Evolutionary conservation across 202 grass and related monocot genomes (phyloP).

Genomic region (Panicum hallii): DNA sequence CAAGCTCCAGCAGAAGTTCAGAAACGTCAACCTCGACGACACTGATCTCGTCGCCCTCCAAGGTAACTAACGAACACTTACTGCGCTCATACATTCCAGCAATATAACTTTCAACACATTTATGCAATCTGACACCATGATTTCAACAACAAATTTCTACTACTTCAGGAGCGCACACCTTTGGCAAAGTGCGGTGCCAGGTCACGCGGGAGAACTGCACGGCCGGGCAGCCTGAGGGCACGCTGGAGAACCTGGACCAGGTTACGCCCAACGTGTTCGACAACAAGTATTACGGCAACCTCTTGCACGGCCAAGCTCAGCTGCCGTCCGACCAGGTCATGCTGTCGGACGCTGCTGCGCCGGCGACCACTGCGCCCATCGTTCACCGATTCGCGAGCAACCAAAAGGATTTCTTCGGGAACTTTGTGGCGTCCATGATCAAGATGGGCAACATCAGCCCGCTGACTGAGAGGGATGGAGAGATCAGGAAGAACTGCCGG

Average conservation of each 20-base stretch:
- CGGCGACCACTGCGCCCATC: not conserved
- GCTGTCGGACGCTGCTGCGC: not conserved
- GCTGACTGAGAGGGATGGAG: not conserved
- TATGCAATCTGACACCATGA: not conserved
- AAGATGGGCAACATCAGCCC: conserved; percentile 45
- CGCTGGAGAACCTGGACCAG: conserved; percentile 26
- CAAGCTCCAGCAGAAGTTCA: conserved; percentile 42
- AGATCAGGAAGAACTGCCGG: conserved; percentile 34
- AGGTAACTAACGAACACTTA: conserved; percentile 15
- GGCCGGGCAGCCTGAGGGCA: not conserved
- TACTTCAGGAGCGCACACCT: not conserved
- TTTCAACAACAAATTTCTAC: not conserved
- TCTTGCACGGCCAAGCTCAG: not conserved
- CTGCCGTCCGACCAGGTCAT: conserved; percentile 32
- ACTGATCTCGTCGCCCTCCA: conserved; percentile 57
- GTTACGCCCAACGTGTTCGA: conserved; percentile 26
- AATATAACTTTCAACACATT: not conserved
- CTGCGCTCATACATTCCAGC: no score
- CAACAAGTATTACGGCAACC: conserved; percentile 34
- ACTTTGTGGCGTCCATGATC: conserved; percentile 24
- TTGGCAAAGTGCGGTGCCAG: conserved; percentile 6
- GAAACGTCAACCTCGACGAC: conserved; percentile 34
- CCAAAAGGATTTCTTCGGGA: conserved; percentile 17
- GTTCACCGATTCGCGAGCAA: conserved; percentile 9
- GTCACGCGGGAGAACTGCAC: not conserved